These are phyloP conservation scores for Vittaforma corneae DNA, from an alignment of 371 early-diverging fungal species.

Conservation along the genomic window DNA sequence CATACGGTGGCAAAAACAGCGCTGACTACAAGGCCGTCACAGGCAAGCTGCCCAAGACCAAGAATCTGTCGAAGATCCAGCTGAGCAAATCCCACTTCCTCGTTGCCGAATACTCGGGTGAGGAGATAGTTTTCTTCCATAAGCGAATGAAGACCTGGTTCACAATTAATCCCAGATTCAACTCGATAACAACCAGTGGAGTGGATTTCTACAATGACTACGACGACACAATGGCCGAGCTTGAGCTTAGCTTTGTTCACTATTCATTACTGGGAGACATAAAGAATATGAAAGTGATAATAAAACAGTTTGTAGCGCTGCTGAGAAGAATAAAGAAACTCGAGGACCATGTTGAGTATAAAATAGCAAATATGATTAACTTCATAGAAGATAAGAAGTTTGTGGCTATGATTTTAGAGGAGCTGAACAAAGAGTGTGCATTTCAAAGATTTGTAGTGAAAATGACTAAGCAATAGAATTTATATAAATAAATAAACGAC, in stretches of 20 bases:
- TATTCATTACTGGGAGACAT: not conserved
- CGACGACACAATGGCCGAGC: conserved; percentile 25
- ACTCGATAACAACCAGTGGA: conserved; percentile 11
- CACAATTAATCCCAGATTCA: conserved; percentile 14
- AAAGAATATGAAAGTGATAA: no score
- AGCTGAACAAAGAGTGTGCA: no score
- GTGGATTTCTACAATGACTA: conserved; percentile 14
- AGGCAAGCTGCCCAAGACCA: not conserved
- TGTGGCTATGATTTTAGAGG: not conserved
- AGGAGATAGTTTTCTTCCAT: conserved; percentile 16
- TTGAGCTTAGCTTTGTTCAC: conserved; percentile 23
- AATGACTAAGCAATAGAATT: no score
- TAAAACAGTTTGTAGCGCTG: no score
- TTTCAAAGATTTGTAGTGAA: no score
- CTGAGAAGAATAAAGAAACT: not conserved
- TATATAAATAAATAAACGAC: no score
- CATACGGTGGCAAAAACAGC: conserved; percentile 8
- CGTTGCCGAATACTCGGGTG: conserved; percentile 39
- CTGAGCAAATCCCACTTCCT: conserved; percentile 48
- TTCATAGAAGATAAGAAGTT: not conserved
- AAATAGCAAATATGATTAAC: not conserved
- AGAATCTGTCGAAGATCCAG: conserved; percentile 21
- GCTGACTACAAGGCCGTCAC: not conserved
- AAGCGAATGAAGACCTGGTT: conserved; percentile 32
- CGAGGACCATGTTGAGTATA: not conserved